A percentile compares a stretch with the other conserved stretches of the same genome.
Conservation (phyloP, 2,329 filamentous ascomycete species). For the Ceratocystis papillata region DNA sequence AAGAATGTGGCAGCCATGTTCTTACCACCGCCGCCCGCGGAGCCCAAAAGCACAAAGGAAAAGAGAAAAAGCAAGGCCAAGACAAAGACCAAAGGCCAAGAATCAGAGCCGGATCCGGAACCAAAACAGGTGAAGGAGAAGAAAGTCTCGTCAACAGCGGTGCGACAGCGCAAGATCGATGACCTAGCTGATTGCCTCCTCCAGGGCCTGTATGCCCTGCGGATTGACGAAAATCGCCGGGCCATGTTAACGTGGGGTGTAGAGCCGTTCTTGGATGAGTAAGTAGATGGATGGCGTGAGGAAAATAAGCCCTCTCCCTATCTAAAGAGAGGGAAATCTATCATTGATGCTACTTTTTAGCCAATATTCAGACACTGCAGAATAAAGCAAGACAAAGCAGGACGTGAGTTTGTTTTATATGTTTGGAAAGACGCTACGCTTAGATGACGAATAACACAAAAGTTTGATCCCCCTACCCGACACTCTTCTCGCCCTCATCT, state of each 20-base stretch:
- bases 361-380: neutral
- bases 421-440: constrained; percentile 3
- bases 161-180: constrained; percentile 14
- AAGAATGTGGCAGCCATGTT: neutral
- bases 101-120: neutral
- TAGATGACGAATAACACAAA: neutral
- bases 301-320: neutral
- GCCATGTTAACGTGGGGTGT: constrained; percentile 11
- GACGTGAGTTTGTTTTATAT: neutral
- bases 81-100: neutral
- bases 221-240: constrained; percentile 18
- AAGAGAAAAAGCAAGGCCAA: neutral
- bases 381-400: neutral
- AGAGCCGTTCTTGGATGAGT: constrained; percentile 11
- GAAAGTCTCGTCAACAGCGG: neutral
- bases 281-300: too few relatives aligned
- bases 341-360: neutral
- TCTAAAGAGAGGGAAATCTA: neutral
- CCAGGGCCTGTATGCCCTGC: constrained; percentile 17
- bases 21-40: neutral
- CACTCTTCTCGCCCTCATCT: neutral
- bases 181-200: constrained; percentile 20
- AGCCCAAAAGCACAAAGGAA: neutral
- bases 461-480: neutral
- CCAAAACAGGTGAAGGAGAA: neutral